Conservation (phyloP, 169 alveolate genomes). For the Pseudocohnilembus persalinus region DNA sequence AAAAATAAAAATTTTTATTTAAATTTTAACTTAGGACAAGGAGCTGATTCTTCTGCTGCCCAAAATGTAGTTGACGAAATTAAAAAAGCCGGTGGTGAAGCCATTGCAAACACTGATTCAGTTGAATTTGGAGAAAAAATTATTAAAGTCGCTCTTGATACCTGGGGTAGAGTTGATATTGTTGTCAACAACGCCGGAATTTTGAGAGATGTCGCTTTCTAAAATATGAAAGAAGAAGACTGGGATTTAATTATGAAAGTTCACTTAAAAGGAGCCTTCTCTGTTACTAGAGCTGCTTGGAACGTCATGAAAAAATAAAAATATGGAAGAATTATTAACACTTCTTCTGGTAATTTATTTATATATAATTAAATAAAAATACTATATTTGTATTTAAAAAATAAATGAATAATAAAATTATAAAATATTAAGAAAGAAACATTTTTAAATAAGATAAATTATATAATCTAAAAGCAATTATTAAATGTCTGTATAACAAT, state of each 20-base stretch:
- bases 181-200: conserved; percentile 92
- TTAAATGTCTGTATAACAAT: no score
- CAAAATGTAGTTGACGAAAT: conserved; percentile 83
- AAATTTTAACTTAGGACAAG: conserved; percentile 56
- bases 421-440: no score
- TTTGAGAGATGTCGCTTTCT: conserved; percentile 85
- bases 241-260: conserved; percentile 89
- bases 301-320: conserved; percentile 80
- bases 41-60: conserved; percentile 62
- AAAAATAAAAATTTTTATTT: no score
- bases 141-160: conserved; percentile 85
- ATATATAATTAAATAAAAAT: no score
- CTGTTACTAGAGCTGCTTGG: conserved; percentile 91
- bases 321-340: conserved; percentile 87
- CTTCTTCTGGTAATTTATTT: conserved; percentile 65
- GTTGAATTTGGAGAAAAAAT: conserved; percentile 88
- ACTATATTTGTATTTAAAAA: no score
- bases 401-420: no score
- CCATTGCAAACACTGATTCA: conserved; percentile 90
- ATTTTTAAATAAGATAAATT: no score
- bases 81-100: conserved; percentile 78
- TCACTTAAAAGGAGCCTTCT: conserved; percentile 85
- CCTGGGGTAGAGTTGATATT: conserved; percentile 85
- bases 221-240: conserved; percentile 86
- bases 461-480: no score